These are phyloP conservation scores for Dothistroma pini DNA, from an alignment of 2,329 filamentous ascomycete species.

Conservation along the genomic window DNA sequence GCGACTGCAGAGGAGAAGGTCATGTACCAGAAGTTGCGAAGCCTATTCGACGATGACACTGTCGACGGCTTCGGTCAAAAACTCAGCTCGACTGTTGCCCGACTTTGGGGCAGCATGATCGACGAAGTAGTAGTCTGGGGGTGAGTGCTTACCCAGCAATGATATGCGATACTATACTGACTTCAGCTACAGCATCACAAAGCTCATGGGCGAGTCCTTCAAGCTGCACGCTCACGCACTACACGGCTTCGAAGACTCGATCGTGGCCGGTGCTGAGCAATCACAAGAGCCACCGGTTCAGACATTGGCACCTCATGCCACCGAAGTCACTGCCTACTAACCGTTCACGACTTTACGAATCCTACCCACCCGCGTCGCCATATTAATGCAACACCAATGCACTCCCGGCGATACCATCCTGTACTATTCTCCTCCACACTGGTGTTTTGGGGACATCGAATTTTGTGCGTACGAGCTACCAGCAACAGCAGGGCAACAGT, in stretches of 20 bases:
- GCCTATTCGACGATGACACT: conserved; percentile 85
- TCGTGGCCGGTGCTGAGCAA: conserved; percentile 40
- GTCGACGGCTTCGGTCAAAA: conserved; percentile 77
- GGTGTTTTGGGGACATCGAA: conserved; percentile 6
- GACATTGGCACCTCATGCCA: conserved; percentile 26
- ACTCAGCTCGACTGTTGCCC: conserved; percentile 90
- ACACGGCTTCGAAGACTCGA: conserved; percentile 86
- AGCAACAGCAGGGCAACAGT: conserved; percentile 13
- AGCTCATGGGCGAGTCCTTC: conserved; percentile 97
- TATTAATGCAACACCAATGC: conserved; percentile 20
- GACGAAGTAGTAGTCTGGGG: conserved; percentile 99
- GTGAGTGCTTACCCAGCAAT: conserved; percentile 58
- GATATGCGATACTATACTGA: conserved; percentile 12
- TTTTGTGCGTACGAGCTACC: conserved; percentile 10
- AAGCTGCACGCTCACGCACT: conserved; percentile 94
- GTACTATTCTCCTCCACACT: conserved; percentile 11
- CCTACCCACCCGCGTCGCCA: conserved; percentile 6
- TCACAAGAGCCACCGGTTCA: conserved; percentile 23
- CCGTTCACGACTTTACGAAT: conserved; percentile 25
- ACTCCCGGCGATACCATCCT: conserved; percentile 13
- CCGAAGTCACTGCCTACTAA: conserved; percentile 34
- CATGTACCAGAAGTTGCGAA: conserved; percentile 91
- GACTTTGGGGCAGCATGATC: conserved; percentile 96
- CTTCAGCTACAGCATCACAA: conserved; percentile 66
- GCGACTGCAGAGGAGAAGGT: conserved; percentile 76